Conservation (phyloP, 257 asterid species). For the Solanum megistacrolobum region DNA sequence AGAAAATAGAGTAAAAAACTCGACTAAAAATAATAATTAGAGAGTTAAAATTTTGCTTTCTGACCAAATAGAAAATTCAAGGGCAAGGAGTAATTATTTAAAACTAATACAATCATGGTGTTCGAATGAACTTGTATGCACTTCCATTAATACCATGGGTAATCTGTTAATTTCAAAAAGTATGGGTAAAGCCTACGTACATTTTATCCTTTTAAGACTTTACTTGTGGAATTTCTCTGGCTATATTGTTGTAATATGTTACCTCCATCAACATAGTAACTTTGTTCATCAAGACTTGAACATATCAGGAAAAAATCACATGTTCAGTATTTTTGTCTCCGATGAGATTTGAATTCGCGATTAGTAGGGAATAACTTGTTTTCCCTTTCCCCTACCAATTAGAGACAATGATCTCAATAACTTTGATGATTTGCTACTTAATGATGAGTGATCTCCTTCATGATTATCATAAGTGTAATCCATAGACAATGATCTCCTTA, state of each 20-base stretch:
- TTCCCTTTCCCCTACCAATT: neutral
- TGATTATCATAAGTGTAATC: slow-evolving; percentile 11
- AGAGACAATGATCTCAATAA: neutral
- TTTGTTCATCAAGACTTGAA: neutral
- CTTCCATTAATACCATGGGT: neutral
- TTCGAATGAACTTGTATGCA: neutral
- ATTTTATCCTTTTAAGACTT: too few species aligned
- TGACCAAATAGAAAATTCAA: neutral
- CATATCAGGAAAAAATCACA: neutral
- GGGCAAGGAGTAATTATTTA: neutral
- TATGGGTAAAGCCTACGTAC: neutral
- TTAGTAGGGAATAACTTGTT: neutral
- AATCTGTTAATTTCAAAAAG: too few species aligned
- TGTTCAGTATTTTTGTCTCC: neutral
- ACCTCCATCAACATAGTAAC: neutral
- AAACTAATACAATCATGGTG: neutral
- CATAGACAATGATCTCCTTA: slow-evolving; percentile 51
- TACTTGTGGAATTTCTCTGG: too few species aligned
- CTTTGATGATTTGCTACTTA: neutral
- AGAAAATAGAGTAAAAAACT: neutral
- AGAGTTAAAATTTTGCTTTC: neutral
- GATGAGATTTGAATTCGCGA: neutral
- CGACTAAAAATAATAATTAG: neutral
- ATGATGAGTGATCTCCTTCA: neutral
- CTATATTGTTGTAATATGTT: neutral